Evolutionary conservation across 345 rosid genomes (phyloP).

Genomic region (Cochlearia excelsa): DNA sequence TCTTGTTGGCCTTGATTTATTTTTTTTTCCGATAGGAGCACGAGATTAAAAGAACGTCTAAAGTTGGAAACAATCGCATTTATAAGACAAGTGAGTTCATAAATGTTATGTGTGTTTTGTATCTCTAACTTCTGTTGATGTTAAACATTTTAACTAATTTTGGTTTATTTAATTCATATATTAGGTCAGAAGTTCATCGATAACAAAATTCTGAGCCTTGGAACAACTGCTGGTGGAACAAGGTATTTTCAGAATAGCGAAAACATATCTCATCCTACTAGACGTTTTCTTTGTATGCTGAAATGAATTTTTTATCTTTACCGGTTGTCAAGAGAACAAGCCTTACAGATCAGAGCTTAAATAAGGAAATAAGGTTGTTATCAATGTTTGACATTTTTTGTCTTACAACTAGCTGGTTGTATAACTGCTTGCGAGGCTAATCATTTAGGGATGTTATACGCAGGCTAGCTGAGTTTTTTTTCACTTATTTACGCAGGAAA

Average conservation of each 20-base stretch:
- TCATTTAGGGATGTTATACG: background rate
- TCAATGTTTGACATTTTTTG: background rate
- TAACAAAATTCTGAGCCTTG: constrained; percentile 39
- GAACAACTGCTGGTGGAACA: constrained; percentile 31
- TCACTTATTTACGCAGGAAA: constrained; percentile 22
- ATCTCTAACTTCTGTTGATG: constrained; percentile 19
- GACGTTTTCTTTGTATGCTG: constrained; percentile 9
- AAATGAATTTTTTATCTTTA: constrained; percentile 16
- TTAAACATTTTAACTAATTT: constrained; percentile 31
- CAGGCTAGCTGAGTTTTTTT: background rate
- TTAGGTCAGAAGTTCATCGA: constrained; percentile 35
- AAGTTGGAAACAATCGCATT: constrained; percentile 25
- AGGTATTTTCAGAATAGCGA: constrained; percentile 43
- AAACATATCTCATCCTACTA: constrained; percentile 12
- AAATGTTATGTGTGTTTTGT: constrained; percentile 22
- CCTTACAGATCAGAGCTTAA: constrained; percentile 24
- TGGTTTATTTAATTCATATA: constrained; percentile 25
- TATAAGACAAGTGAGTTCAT: constrained; percentile 48
- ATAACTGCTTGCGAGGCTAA: constrained; percentile 4
- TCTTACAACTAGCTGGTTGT: background rate
- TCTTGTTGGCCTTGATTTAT: constrained; percentile 17
- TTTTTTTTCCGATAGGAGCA: constrained; percentile 43
- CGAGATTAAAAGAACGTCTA: constrained; percentile 32
- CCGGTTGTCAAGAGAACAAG: constrained; percentile 34
- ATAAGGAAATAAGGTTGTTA: constrained; percentile 34